phyloP scores from a whole-genome alignment of 2,329 filamentous ascomycete species.

The Verticillium alfalfae region DNA sequence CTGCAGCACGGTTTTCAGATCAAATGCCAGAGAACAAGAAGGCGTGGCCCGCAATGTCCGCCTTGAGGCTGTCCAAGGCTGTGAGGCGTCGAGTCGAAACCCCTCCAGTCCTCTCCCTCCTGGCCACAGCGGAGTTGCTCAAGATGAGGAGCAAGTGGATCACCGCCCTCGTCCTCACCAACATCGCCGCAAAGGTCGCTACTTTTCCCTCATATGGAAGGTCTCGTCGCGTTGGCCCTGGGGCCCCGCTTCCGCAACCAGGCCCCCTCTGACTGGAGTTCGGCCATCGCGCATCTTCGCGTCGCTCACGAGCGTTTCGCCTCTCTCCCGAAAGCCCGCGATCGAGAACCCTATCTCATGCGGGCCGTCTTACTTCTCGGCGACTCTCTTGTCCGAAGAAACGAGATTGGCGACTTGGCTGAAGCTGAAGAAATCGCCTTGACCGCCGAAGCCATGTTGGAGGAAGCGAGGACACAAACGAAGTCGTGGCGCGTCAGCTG shows the following conservation, averaged over 20 bases:
- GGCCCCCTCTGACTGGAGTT: slow-evolving; percentile 8
- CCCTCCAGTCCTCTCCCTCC: slow-evolving; percentile 7
- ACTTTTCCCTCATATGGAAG: slow-evolving; percentile 8
- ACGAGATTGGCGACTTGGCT: slow-evolving; percentile 9
- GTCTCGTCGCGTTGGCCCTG: slow-evolving; percentile 10
- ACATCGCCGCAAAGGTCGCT: slow-evolving; percentile 5
- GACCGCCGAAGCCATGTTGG: slow-evolving; percentile 8
- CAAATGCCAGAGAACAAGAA: not conserved
- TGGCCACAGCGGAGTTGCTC: slow-evolving; percentile 9
- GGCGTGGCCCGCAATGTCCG: not conserved
- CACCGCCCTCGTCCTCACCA: slow-evolving; percentile 5
- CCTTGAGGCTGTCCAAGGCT: not conserved
- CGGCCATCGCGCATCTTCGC: slow-evolving; percentile 9
- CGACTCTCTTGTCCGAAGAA: slow-evolving; percentile 12
- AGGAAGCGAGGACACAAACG: not conserved
- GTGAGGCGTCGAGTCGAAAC: slow-evolving; percentile 10
- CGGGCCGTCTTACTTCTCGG: slow-evolving; percentile 12
- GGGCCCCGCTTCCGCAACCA: slow-evolving; percentile 12
- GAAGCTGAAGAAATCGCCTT: slow-evolving; percentile 9
- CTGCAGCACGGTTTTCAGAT: not conserved
- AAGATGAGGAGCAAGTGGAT: slow-evolving; percentile 11
- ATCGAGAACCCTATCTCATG: slow-evolving; percentile 11
- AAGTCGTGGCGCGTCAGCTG: not conserved
- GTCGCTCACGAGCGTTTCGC: slow-evolving; percentile 9
- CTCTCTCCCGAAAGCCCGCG: slow-evolving; percentile 5